These are phyloP conservation scores for Symmetrospora coprosmae DNA, from an alignment of 768 basidiomycete species.

Conservation along the genomic window DNA sequence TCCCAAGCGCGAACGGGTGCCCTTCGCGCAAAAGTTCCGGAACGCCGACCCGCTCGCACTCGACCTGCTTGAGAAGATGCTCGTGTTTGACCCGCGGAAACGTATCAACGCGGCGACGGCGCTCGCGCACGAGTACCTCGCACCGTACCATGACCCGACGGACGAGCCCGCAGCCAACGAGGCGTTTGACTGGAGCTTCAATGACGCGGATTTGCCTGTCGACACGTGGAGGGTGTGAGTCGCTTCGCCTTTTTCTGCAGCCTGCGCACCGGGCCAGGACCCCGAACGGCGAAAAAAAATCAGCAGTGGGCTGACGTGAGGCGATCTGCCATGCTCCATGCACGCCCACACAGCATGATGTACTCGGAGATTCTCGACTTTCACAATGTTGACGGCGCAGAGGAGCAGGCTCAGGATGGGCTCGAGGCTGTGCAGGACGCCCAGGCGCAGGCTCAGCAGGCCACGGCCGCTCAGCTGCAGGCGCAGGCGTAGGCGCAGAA, in stretches of 20 bases:
- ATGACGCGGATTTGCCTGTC: conserved; percentile 93
- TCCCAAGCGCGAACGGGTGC: conserved; percentile 88
- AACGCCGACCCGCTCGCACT: conserved; percentile 79
- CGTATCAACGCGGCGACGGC: conserved; percentile 85
- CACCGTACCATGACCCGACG: conserved; percentile 94
- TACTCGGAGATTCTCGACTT: conserved; percentile 75
- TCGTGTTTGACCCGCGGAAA: conserved; percentile 94
- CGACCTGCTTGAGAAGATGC: conserved; percentile 94
- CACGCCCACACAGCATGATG: conserved; percentile 71
- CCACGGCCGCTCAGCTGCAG: background rate
- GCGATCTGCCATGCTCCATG: background rate
- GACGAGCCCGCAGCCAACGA: conserved; percentile 89
- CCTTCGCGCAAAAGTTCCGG: conserved; percentile 82
- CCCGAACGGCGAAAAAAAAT: background rate
- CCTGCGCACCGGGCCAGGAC: background rate
- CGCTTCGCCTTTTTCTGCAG: background rate
- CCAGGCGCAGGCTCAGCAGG: conserved; percentile 6
- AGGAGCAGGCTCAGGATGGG: conserved; percentile 21
- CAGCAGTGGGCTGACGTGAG: too few species aligned
- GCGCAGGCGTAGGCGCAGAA: background rate
- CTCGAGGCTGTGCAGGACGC: conserved; percentile 17
- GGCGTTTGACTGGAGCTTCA: conserved; percentile 98
- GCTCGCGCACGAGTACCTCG: conserved; percentile 82
- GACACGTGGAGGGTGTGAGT: conserved; percentile 85
- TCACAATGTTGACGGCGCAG: conserved; percentile 27